Evolutionary conservation across 2,329 filamentous ascomycete species (phyloP), one percentile per base, ranked within the genome.

Genomic region (Botryotinia calthae): DNA sequence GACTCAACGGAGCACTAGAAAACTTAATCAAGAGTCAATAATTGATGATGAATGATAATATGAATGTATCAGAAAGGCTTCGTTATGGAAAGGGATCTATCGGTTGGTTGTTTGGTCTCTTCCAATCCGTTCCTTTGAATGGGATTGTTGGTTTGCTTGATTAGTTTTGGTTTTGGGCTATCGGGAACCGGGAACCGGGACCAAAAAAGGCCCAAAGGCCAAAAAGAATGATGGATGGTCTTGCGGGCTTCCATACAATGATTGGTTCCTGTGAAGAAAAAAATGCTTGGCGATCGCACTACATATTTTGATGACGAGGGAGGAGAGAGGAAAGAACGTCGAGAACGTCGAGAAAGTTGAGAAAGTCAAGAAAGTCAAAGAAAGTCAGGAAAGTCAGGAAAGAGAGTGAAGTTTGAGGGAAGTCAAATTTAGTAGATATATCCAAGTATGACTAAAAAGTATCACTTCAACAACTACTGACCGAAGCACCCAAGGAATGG

Each of bases 271-370:
- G 8, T 14, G 34, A 22, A 22, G 31, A 28, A 40, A 40, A 63
- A 66, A 51, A 22, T 31, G 64, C 64, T 56, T 67, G 46, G 48
- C 64, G 51, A 66, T 22, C 25, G 34, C 64, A 66, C 63, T 48
- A 66, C 46, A 66, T 31, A 56, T 54, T 54, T 66, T 66, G 34
- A 67, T 67, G 64, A 67, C n/a, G 48, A 67, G 31, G 48, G 62
- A 31, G 22, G 42, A 62, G 22, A 65, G 51, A 56, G 51, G 51
- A 18, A 56, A 56, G 51, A 56, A 18, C 9, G 51, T 7, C 0
- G 28, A 54, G 48, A 54, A 54, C 10, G 25, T 22, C 4, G 10
- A 25, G 48, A 51, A 51, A 2, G 48, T 14, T 7, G 1, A 54
- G 48, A 54, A n/a, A 16, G 25, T 12, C 46, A 51, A n/a, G 46